Evolutionary conservation across 805 yeast genomes (phyloP), one percentile per base, ranked within the genome.

Genomic region (Candida incommunis): DNA sequence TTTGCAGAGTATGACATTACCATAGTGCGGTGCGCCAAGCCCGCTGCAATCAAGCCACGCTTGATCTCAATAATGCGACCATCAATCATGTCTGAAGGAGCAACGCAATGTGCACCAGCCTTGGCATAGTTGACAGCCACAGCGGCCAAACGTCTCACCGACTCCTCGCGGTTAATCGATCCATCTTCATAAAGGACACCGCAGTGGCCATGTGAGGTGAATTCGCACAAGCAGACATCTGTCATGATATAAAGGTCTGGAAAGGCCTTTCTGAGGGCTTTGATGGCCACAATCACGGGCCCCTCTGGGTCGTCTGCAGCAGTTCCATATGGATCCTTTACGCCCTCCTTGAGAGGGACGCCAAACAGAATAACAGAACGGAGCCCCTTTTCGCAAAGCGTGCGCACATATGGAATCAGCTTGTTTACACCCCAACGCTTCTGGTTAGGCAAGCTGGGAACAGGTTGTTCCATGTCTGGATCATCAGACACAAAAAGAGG

Each of bases 41-140:
- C 80, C 11, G 82, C 86, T 41, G 76, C 78, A 42, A 90, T 78
- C 43, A 92, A 71, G 2, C 94, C 96, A 35, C 68, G 64, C 63
- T 92, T 92, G 62, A 92, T 92, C 41, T 86, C 96, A 47, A 72
- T 69, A 53, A 92, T 77, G 54, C 98, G 75, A 22, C 98, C 98
- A 63, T 92, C 98, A 57, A 88, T 79, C 97, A 92, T 92, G 61
- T 92, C 98, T 15, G 94, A 81, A 11, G 98, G 98, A 2, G 97
- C 96, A 25, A 92, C 95, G 46, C 86, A 82, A 60, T 92, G 74
- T 2, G 96, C 96, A 45, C 98, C 98, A 1, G 97, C 97, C 54
- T 72, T 75, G 25, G 96, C 97, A 60, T 92, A 92, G 61, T 85
- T 87, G 5, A 83, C 94, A 1, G 97, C 95, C 21, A 92, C 96